Percentiles rank a stretch among this genome's conserved stretches.
Evolutionary conservation across 257 asterid genomes (phyloP).

Genomic region (Solanum chmielewskii): DNA sequence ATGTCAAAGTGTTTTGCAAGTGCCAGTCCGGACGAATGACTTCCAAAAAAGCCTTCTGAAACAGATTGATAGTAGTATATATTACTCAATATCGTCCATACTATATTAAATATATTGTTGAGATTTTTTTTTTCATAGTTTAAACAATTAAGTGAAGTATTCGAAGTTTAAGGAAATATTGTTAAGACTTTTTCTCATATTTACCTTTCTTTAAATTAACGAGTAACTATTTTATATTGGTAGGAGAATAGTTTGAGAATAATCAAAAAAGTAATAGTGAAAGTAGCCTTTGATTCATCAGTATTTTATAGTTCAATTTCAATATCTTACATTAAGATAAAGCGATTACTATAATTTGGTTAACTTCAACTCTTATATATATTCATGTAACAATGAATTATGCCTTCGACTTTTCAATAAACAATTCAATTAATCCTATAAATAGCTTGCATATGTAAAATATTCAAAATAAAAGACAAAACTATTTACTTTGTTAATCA

Average conservation of each 20-base stretch:
- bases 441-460: not conserved
- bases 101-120: too few relatives aligned
- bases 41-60: not conserved
- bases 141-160: not conserved
- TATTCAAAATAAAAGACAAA: not conserved
- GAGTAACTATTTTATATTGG: not conserved
- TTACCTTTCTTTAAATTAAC: too few relatives aligned
- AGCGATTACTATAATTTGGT: not conserved
- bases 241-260: not conserved
- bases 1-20: not conserved
- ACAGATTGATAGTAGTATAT: not conserved
- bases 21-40: not conserved
- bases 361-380: not conserved
- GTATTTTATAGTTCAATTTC: too few relatives aligned
- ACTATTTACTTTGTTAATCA: not conserved
- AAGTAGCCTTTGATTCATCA: not conserved
- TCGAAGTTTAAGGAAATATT: not conserved
- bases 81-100: not conserved
- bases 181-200: not conserved
- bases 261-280: not conserved
- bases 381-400: not conserved
- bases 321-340: not conserved
- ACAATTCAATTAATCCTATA: not conserved
- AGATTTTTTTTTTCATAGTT: too few relatives aligned
- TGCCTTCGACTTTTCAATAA: not conserved